Base-by-base conservation (phyloP, 202 grass and related monocot genomes). In the Hordeum pubiflorum region DNA sequence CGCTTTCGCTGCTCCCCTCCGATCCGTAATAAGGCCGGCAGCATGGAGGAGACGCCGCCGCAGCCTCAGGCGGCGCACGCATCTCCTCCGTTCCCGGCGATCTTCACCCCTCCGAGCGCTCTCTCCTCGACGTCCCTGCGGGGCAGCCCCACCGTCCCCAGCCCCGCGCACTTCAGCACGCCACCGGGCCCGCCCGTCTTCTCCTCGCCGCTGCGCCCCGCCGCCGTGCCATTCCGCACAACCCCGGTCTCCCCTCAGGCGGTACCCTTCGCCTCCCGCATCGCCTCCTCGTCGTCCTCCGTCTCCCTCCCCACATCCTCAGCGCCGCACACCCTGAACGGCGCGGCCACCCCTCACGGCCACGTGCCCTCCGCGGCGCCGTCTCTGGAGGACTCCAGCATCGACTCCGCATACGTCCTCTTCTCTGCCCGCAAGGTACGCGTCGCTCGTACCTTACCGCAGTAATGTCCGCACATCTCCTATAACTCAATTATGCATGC, bases 351-450 rank as follows among this genome's bases (percentile, higher is more conserved):
- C 55, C 71, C 84, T 5, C 79, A 81, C 33, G 34, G 86, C 38
- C 86, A 89, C 73, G 82, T 78, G 54, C 64, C 84, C 29, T 40
- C 86, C 22, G 57, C 78, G 15, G 43, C 64, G 5, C 10, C 37
- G 13, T 9, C 58, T 4, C 74, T 85, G 18, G 89, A 88, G 52
- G 91, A 90, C 20, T 91, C 86, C 50, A 81, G 82, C 72, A 73
- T 93, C 32, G 85, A 89, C 10, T 89, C 75, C 55, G 90, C 92
- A 40, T 98, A 93, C 85, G 92, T 94, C 70, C 86, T 84, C 58
- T 98, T 98, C 86, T 98, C 95, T 55, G 95, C 95, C 5, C 90
- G 89, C 79, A 98, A 94, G 95, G 95, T 94, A 83, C 31, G 18
- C 60, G 10, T 69, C 41, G 22, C 68, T 80, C 58, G 5, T 59